A percentile compares a stretch with the other conserved stretches of the same genome.
phyloP scores from a whole-genome alignment of 495 filamentous ascomycete genomes.

The Penicillium longicatenatum region DNA sequence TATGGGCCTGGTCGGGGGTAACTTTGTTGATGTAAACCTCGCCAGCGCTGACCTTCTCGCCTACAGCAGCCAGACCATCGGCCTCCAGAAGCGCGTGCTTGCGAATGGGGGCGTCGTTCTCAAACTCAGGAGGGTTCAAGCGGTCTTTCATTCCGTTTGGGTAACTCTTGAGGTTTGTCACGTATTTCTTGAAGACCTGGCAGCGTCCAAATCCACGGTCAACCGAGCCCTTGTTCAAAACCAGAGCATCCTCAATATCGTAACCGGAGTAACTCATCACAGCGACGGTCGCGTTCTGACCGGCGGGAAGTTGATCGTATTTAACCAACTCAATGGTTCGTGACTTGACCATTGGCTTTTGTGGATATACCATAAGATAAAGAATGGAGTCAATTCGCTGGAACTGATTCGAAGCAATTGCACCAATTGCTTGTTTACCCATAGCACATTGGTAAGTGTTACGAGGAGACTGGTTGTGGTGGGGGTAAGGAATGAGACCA shows the following conservation, averaged over 20 bases:
- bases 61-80: conserved; percentile 84
- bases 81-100: conserved; percentile 74
- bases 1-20: conserved; percentile 69
- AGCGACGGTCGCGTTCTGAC: conserved; percentile 94
- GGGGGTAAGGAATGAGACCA: conserved; percentile 94
- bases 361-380: conserved; percentile 96
- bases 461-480: conserved; percentile 98
- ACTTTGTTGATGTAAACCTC: conserved; percentile 90
- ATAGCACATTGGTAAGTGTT: conserved; percentile 99
- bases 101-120: conserved; percentile 62
- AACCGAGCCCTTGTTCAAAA: conserved; percentile 91
- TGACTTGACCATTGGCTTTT: conserved; percentile 96
- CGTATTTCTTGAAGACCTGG: conserved; percentile 91
- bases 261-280: conserved; percentile 99
- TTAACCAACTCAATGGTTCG: conserved; percentile 95
- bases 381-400: conserved; percentile 92
- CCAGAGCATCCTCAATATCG: conserved; percentile 98
- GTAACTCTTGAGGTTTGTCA: conserved; percentile 74
- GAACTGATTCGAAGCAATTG: conserved; percentile 97
- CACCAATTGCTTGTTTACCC: conserved; percentile 99
- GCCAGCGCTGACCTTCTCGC: conserved; percentile 67
- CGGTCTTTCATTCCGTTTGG: conserved; percentile 77
- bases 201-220: conserved; percentile 95
- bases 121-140: conserved; percentile 61
- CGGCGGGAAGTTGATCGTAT: conserved; percentile 95